A percentile compares a stretch with the other conserved stretches of the same genome.
Evolutionary conservation across 257 asterid species (phyloP).

Genomic region (Haberlea rhodopensis): DNA sequence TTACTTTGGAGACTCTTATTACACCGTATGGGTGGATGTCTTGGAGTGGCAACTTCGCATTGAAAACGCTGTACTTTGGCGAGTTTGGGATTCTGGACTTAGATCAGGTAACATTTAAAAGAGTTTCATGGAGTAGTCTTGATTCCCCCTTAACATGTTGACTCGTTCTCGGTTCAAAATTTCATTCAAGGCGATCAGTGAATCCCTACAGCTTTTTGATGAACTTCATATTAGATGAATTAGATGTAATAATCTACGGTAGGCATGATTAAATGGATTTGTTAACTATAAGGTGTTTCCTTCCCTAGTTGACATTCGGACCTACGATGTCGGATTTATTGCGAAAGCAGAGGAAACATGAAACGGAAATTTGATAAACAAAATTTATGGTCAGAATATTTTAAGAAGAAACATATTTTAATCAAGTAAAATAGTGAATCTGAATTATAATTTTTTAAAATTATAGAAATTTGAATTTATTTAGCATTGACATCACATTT

Average conservation of each 20-base stretch:
- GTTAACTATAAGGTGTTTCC: too few species aligned
- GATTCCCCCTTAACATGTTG: slow-evolving; percentile 38
- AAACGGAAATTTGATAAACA: background rate
- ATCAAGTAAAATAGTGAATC: too few species aligned
- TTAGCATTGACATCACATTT: too few species aligned
- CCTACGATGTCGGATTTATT: background rate
- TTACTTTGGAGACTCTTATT: slow-evolving; percentile 38
- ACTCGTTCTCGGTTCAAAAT: slow-evolving; percentile 37
- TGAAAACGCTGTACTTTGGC: slow-evolving; percentile 47
- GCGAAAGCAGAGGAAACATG: background rate
- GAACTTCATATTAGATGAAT: too few species aligned
- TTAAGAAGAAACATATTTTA: too few species aligned
- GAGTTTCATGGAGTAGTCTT: slow-evolving; percentile 48
- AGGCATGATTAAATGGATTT: background rate
- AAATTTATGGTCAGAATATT: too few species aligned
- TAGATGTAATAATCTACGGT: background rate
- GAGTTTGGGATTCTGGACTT: slow-evolving; percentile 34
- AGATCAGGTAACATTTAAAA: slow-evolving; percentile 26
- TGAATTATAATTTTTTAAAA: too few species aligned
- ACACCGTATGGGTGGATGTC: slow-evolving; percentile 47
- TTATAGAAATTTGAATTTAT: too few species aligned
- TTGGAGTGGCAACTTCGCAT: slow-evolving; percentile 44
- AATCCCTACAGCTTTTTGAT: slow-evolving; percentile 34
- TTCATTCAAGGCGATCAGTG: slow-evolving; percentile 53
- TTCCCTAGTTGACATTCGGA: background rate